A percentile compares a stretch with the other conserved stretches of the same genome.
Conservation (phyloP, 192 early-diverging fungal species). For the Allomyces arbusculus region DNA sequence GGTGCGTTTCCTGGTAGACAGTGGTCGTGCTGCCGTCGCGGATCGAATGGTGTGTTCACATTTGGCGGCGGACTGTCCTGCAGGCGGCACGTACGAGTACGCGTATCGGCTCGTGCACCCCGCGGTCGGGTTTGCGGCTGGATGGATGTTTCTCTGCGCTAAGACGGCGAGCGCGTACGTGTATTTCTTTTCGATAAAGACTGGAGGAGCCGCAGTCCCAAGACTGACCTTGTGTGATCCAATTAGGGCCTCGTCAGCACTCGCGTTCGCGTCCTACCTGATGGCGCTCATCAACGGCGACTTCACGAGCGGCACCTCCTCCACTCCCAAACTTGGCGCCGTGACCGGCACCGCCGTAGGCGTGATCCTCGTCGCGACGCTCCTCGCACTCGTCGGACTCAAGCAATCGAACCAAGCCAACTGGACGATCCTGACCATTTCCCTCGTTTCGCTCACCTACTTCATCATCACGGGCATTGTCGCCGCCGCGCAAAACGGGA, state of each 20-base stretch:
- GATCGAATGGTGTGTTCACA: too few relatives aligned
- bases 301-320: neutral
- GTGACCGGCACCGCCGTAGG: neutral
- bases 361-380: neutral
- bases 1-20: neutral
- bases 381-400: neutral
- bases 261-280: neutral
- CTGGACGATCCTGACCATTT: neutral
- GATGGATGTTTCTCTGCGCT: neutral
- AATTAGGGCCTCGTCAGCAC: neutral
- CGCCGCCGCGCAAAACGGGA: too few relatives aligned
- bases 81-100: neutral
- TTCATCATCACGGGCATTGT: neutral
- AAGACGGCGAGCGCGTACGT: neutral
- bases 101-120: neutral
- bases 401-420: neutral
- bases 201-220: too few relatives aligned
- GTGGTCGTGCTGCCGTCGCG: too few relatives aligned
- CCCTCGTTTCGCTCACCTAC: neutral
- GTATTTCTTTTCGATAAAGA: neutral
- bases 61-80: too few relatives aligned
- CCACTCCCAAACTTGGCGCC: neutral
- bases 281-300: neutral
- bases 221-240: too few relatives aligned
- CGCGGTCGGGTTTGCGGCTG: neutral